phyloP scores from a whole-genome alignment of 306 rosid genomes.

The Adenanthera pavonina region DNA sequence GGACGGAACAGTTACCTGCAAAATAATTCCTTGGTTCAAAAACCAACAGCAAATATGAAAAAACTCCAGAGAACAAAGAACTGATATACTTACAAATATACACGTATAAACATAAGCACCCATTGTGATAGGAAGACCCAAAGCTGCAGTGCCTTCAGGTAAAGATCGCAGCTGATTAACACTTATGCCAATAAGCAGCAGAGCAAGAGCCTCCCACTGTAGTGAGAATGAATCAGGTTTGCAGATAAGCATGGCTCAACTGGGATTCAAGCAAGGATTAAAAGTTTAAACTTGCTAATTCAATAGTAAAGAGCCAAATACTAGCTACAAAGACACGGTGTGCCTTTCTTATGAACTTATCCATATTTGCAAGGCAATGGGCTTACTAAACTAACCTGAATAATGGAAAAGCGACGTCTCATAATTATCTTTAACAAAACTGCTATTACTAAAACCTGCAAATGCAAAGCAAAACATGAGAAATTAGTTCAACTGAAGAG shows the following conservation, averaged over 20 bases:
- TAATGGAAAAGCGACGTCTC: conserved; percentile 88
- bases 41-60: conserved; percentile 26
- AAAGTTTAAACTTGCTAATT: conserved; percentile 25
- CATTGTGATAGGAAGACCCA: conserved; percentile 79
- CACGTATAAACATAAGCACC: conserved; percentile 81
- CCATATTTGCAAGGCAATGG: conserved; percentile 13
- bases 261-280: conserved; percentile 17
- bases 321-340: neutral
- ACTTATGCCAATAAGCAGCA: conserved; percentile 93
- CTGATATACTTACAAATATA: conserved; percentile 75
- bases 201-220: conserved; percentile 99
- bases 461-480: conserved; percentile 38
- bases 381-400: conserved; percentile 72
- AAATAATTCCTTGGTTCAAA: conserved; percentile 41
- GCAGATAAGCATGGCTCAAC: conserved; percentile 14
- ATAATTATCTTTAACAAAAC: conserved; percentile 87
- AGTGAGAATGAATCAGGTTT: conserved; percentile 35
- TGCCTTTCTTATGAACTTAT: conserved; percentile 13
- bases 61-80: conserved; percentile 24
- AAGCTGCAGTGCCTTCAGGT: conserved; percentile 76
- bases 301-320: conserved; percentile 18
- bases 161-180: conserved; percentile 87
- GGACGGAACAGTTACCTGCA: conserved; percentile 96
- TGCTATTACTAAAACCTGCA: conserved; percentile 99
- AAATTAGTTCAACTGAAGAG: conserved; percentile 35